Evolutionary conservation across 2,329 filamentous ascomycete species (phyloP).

Genomic region (Alternaria triticimaculans): DNA sequence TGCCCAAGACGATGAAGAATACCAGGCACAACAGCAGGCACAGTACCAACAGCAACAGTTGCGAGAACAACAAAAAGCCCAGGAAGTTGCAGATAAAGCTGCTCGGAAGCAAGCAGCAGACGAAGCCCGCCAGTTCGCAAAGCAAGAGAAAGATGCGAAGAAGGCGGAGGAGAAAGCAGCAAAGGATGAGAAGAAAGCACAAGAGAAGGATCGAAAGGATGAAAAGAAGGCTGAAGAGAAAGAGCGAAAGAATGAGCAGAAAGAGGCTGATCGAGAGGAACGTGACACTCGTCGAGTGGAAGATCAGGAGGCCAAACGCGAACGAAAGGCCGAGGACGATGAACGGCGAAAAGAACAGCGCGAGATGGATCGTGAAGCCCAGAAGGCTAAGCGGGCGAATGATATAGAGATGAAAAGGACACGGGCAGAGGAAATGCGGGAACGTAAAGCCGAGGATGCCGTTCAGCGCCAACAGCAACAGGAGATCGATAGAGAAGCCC

Average conservation of each 20-base stretch:
- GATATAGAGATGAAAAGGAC: background rate
- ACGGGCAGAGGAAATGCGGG: background rate
- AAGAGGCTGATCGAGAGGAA: background rate
- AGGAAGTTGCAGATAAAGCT: background rate
- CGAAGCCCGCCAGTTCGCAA: background rate
- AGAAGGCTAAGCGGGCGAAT: background rate
- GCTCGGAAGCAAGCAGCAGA: background rate
- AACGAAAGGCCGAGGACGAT: background rate
- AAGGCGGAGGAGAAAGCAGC: background rate
- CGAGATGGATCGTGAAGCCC: background rate
- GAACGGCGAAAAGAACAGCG: background rate
- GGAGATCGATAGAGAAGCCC: background rate
- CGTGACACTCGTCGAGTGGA: background rate
- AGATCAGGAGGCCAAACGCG: background rate
- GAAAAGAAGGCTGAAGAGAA: background rate
- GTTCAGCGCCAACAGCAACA: background rate
- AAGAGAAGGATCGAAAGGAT: background rate
- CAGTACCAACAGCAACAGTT: background rate
- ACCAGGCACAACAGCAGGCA: background rate
- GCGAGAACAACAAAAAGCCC: background rate
- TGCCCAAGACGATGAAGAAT: background rate
- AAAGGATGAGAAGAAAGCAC: background rate
- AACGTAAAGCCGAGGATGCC: background rate
- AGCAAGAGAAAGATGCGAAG: background rate
- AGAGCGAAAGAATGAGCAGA: background rate